phyloP scores from a whole-genome alignment of 2,329 filamentous ascomycete species.

The Aspergillus thermomutatus region DNA sequence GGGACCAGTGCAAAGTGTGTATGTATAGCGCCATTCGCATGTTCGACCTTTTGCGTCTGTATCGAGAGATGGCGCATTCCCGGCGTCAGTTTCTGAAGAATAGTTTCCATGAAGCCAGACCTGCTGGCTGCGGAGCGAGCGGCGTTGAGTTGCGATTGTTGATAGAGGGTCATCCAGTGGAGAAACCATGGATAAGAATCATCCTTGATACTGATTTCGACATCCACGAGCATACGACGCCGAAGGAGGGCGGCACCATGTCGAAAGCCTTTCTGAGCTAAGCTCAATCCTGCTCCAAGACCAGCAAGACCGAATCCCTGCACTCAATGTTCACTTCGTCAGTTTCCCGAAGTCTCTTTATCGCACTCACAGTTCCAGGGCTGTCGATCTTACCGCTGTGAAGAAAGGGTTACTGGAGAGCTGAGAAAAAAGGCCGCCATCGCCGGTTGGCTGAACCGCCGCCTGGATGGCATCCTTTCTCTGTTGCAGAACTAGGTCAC shows the following conservation, averaged over 20 bases:
- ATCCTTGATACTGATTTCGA: constrained; percentile 94
- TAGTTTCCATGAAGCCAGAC: constrained; percentile 47
- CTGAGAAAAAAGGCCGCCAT: constrained; percentile 43
- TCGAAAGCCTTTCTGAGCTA: constrained; percentile 74
- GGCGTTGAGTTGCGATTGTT: constrained; percentile 58
- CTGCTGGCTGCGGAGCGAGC: constrained; percentile 46
- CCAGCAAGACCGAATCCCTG: constrained; percentile 86
- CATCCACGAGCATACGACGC: constrained; percentile 83
- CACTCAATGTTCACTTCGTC: not conserved
- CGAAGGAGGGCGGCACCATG: constrained; percentile 71
- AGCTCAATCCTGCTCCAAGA: constrained; percentile 74
- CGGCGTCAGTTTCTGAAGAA: constrained; percentile 58
- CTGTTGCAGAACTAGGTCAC: constrained; percentile 36
- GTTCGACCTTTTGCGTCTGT: constrained; percentile 60
- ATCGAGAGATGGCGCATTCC: constrained; percentile 63
- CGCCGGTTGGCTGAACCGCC: constrained; percentile 27
- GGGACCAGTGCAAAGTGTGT: constrained; percentile 87
- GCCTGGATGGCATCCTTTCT: constrained; percentile 29
- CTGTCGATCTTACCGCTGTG: constrained; percentile 41
- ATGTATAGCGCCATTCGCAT: constrained; percentile 64
- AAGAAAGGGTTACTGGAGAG: constrained; percentile 49
- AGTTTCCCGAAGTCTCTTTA: not conserved
- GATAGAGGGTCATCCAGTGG: constrained; percentile 86
- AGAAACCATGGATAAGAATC: constrained; percentile 92
- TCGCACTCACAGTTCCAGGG: not conserved